These are phyloP conservation scores for Cornus suecica DNA, from an alignment of 148 eudicot genomes.

Conservation along the genomic window DNA sequence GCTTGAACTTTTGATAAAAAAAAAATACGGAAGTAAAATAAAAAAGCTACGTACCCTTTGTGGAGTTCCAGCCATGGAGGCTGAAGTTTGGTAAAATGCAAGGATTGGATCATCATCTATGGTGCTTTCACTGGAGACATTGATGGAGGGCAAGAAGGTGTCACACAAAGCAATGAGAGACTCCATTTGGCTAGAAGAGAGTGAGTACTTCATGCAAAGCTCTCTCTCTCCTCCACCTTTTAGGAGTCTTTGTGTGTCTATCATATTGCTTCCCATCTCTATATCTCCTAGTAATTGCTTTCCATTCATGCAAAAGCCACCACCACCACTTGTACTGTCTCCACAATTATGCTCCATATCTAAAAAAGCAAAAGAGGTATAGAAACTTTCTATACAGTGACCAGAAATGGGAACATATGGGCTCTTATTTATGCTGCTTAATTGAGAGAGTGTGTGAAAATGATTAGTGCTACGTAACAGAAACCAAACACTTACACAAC, in stretches of 20 bases:
- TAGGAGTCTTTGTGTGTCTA: constrained; percentile 14
- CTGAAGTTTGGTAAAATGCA: constrained; percentile 41
- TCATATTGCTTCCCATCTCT: constrained; percentile 16
- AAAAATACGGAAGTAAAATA: too few relatives aligned
- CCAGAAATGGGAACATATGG: background rate
- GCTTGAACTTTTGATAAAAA: too few relatives aligned
- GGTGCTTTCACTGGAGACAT: constrained; percentile 14
- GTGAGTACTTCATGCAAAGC: constrained; percentile 1
- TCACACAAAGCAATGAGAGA: constrained; percentile 55
- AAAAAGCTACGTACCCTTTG: too few relatives aligned
- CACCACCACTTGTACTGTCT: background rate
- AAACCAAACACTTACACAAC: background rate
- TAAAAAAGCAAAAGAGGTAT: background rate
- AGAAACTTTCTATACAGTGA: too few relatives aligned
- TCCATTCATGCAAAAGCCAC: background rate
- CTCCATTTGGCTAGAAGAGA: constrained; percentile 47
- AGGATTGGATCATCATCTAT: constrained; percentile 19
- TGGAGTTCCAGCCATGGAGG: constrained; percentile 51
- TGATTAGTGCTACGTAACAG: background rate
- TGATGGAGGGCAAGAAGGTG: constrained; percentile 49
- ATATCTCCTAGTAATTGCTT: background rate
- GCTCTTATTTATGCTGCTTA: background rate
- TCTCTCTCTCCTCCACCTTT: background rate
- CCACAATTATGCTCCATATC: constrained; percentile 1
- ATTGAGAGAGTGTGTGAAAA: background rate